These are phyloP conservation scores for Ustilago tritici DNA, from an alignment of 1,284 basidiomycete genomes.

Conservation along the genomic window DNA sequence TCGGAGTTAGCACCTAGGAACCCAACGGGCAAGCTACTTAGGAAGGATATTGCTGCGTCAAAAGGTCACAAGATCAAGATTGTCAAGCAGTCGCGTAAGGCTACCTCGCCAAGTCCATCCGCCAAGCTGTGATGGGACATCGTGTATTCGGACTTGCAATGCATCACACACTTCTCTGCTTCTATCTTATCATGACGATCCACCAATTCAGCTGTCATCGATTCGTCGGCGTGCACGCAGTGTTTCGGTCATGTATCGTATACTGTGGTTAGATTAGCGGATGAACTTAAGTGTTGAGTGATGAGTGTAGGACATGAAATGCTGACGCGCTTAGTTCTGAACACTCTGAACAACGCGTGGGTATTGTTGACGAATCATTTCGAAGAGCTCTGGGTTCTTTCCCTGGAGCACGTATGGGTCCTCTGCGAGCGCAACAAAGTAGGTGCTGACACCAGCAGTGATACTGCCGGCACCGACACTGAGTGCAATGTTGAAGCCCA, in stretches of 20 bases:
- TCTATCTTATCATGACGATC: neutral
- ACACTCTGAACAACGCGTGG: conserved; percentile 69
- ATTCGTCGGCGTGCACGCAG: neutral
- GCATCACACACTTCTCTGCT: neutral
- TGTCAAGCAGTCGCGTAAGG: conserved; percentile 31
- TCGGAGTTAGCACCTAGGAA: conserved; percentile 31
- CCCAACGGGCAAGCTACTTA: conserved; percentile 46
- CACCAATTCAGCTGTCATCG: neutral
- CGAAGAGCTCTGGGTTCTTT: conserved; percentile 57
- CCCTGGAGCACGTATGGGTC: conserved; percentile 57
- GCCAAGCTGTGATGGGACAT: conserved; percentile 27
- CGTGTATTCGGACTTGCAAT: neutral
- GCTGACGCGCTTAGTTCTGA: conserved; percentile 20
- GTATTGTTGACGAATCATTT: conserved; percentile 63
- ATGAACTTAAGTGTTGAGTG: neutral
- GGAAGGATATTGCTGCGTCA: conserved; percentile 42
- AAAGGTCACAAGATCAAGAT: conserved; percentile 31
- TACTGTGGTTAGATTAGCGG: neutral
- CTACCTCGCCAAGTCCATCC: conserved; percentile 4
- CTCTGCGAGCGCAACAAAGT: conserved; percentile 69
- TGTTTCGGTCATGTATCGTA: neutral
- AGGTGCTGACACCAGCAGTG: conserved; percentile 66
- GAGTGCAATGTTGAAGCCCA: conserved; percentile 69
- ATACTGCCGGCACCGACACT: conserved; percentile 67
- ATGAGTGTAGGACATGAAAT: neutral